Evolutionary conservation across 805 yeast genomes (phyloP).

Genomic region (Maudiozyma serrabonitensis): DNA sequence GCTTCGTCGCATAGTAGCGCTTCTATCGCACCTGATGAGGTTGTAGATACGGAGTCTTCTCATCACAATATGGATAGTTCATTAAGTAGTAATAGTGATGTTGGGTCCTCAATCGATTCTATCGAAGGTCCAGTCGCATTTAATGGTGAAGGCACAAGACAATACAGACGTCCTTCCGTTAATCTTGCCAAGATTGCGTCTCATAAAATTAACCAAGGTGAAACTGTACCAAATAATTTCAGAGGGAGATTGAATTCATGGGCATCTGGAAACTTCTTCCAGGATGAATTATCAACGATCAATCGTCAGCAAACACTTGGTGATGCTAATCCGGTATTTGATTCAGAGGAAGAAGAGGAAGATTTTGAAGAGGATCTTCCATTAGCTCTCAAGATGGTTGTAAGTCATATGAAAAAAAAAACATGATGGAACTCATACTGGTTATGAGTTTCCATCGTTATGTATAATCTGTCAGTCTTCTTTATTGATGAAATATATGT

Average conservation of each 20-base stretch:
- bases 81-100: background rate
- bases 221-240: conserved; percentile 22
- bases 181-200: conserved; percentile 26
- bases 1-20: background rate
- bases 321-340: conserved; percentile 13
- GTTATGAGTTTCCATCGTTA: background rate
- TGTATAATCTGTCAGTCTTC: too few relatives aligned
- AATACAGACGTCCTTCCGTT: conserved; percentile 4
- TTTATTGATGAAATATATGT: too few relatives aligned
- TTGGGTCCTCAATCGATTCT: background rate
- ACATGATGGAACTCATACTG: background rate
- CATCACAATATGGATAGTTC: background rate
- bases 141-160: conserved; percentile 6
- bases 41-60: background rate
- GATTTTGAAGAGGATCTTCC: conserved; percentile 29
- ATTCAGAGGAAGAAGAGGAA: conserved; percentile 13
- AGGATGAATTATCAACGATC: background rate
- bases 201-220: conserved; percentile 11
- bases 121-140: conserved; percentile 5
- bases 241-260: conserved; percentile 31
- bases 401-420: conserved; percentile 17
- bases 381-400: conserved; percentile 31
- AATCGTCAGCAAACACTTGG: conserved; percentile 14
- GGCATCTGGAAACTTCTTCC: conserved; percentile 23
- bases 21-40: background rate